These are phyloP conservation scores for Hypoxylon fragiforme DNA, from an alignment of 495 filamentous ascomycete species.

Conservation along the genomic window DNA sequence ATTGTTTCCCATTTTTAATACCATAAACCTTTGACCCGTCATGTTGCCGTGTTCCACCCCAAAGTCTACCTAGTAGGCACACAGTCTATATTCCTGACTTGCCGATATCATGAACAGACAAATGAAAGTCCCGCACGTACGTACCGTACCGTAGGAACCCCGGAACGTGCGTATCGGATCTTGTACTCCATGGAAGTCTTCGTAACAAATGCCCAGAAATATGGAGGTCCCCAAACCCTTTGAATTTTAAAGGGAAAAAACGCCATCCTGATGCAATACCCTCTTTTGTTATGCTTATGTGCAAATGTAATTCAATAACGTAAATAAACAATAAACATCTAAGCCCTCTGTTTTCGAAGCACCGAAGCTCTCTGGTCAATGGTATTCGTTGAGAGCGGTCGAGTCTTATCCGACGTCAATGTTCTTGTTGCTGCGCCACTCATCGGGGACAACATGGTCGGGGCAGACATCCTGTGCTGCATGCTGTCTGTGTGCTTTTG, in stretches of 20 bases:
- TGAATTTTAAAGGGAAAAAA: neutral
- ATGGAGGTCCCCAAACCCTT: too few relatives aligned
- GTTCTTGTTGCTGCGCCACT: neutral
- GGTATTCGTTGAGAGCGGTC: constrained; percentile 7
- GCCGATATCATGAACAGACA: too few relatives aligned
- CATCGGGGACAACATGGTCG: neutral
- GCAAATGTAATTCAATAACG: neutral
- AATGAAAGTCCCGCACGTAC: too few relatives aligned
- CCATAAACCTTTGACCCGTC: neutral
- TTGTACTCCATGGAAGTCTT: too few relatives aligned
- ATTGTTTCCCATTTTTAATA: neutral
- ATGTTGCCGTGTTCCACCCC: constrained; percentile 11
- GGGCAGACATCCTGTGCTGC: constrained; percentile 3
- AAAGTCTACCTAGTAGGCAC: too few relatives aligned
- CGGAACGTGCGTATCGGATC: too few relatives aligned
- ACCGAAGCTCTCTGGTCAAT: constrained; percentile 13
- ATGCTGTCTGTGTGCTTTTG: constrained; percentile 13
- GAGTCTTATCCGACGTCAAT: neutral
- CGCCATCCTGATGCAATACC: constrained; percentile 23
- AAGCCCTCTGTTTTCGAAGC: constrained; percentile 17
- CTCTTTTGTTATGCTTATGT: neutral
- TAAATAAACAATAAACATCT: neutral
- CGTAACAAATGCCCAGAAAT: constrained; percentile 7
- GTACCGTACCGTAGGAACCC: too few relatives aligned
- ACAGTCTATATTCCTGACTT: too few relatives aligned